A percentile compares a stretch with the other conserved stretches of the same genome.
Conservation (phyloP, 2,329 filamentous ascomycete genomes). For the Alternaria hordeiaustralica region DNA sequence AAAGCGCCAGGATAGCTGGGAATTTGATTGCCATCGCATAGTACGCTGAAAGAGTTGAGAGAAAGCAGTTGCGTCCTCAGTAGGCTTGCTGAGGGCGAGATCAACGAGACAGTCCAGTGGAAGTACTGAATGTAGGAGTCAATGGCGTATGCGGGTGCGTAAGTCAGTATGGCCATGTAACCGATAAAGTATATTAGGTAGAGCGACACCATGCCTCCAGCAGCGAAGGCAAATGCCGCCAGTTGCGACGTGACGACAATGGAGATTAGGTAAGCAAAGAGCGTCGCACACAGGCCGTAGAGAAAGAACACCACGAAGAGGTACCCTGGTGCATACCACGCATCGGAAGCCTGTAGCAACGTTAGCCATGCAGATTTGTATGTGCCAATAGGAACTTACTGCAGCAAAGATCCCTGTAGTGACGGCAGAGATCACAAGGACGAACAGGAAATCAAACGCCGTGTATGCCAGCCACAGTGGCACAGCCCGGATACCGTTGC, state of each 20-base stretch:
- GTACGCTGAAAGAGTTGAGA: constrained; percentile 82
- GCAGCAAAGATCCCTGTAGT: constrained; percentile 73
- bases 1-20: constrained; percentile 74
- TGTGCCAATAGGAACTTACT: constrained; percentile 23
- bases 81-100: constrained; percentile 80
- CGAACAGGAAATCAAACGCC: constrained; percentile 78
- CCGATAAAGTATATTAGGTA: constrained; percentile 58
- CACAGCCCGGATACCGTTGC: constrained; percentile 82
- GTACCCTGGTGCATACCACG: constrained; percentile 82
- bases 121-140: constrained; percentile 71
- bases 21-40: constrained; percentile 69
- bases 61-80: constrained; percentile 76
- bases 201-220: constrained; percentile 71
- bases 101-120: constrained; percentile 75
- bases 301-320: constrained; percentile 81
- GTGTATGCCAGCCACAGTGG: constrained; percentile 87
- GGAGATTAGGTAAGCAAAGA: constrained; percentile 82
- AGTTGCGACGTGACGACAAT: constrained; percentile 80
- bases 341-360: constrained; percentile 55
- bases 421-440: constrained; percentile 70
- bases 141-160: constrained; percentile 71
- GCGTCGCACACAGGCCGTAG: constrained; percentile 78
- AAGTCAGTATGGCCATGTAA: constrained; percentile 70
- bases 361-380: constrained; percentile 12
- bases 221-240: constrained; percentile 82